A percentile compares a stretch with the other conserved stretches of the same genome.
Conservation (phyloP, 208 protist species). For the Zelonia costaricensis region DNA sequence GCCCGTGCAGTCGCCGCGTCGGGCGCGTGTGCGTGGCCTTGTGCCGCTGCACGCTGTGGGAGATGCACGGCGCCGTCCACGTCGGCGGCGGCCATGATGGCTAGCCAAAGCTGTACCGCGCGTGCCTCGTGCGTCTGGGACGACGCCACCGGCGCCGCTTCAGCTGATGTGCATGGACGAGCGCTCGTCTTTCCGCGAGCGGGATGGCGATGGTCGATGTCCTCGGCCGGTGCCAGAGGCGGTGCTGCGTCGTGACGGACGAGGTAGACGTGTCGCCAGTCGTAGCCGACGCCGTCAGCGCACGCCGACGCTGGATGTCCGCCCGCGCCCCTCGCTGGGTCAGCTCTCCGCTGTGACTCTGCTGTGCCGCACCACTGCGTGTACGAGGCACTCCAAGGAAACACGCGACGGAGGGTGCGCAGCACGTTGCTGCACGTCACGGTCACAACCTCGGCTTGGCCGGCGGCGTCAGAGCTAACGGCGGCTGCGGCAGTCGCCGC, state of each 20-base stretch:
- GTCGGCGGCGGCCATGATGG: no score
- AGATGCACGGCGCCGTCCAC: no score
- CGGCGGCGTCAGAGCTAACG: neutral
- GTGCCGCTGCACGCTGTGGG: no score
- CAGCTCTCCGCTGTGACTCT: no score
- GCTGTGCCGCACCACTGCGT: neutral
- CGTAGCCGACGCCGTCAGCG: constrained; percentile 1
- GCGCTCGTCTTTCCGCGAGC: neutral
- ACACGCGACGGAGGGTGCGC: constrained; percentile 17
- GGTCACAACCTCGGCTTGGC: constrained; percentile 4
- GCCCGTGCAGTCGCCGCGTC: no score
- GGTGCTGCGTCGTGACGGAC: constrained; percentile 25
- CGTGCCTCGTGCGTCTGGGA: neutral
- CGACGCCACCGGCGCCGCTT: neutral
- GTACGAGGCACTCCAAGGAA: constrained; percentile 21
- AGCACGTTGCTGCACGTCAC: constrained; percentile 25
- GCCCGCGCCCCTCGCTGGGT: no score
- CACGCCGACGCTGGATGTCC: neutral
- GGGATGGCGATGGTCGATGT: no score
- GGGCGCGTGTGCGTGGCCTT: no score
- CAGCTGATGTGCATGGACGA: neutral
- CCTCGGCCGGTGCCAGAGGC: no score
- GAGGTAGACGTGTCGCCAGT: constrained; percentile 29
- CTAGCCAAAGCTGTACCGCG: constrained; percentile 12
- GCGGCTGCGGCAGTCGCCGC: neutral